phyloP scores from a whole-genome alignment of 768 basidiomycete species.

The Agaricus subrufescens region DNA sequence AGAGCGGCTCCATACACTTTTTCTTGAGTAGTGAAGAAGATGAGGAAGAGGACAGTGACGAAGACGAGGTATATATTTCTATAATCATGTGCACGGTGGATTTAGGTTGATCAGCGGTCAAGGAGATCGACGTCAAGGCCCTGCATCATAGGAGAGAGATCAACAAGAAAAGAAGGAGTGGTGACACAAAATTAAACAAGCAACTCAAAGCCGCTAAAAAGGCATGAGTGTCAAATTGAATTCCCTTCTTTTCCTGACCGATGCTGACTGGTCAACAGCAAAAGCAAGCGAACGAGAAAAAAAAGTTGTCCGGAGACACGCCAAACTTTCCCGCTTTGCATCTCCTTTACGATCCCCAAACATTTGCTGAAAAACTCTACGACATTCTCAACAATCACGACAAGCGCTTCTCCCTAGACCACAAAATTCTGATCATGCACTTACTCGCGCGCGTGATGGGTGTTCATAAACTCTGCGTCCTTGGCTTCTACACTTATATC shows the following conservation, averaged over 20 bases:
- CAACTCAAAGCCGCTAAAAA: constrained; percentile 72
- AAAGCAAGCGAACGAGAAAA: constrained; percentile 17
- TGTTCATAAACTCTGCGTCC: constrained; percentile 86
- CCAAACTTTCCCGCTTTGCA: constrained; percentile 91
- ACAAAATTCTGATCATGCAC: constrained; percentile 97
- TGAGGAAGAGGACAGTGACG: constrained; percentile 67
- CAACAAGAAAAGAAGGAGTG: constrained; percentile 88
- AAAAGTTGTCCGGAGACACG: constrained; percentile 10
- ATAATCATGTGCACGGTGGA: background rate
- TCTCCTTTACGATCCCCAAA: constrained; percentile 91
- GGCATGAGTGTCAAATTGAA: constrained; percentile 30
- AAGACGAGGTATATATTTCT: constrained; percentile 44
- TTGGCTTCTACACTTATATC: constrained; percentile 94
- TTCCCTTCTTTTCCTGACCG: background rate
- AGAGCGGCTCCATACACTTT: constrained; percentile 91
- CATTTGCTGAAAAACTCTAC: constrained; percentile 91
- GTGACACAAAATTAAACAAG: constrained; percentile 75
- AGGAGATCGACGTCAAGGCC: constrained; percentile 65
- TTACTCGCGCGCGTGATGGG: constrained; percentile 93
- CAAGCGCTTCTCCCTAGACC: constrained; percentile 93
- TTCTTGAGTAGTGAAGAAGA: constrained; percentile 90
- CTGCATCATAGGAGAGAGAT: constrained; percentile 86
- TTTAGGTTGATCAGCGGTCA: constrained; percentile 11
- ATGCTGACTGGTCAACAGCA: constrained; percentile 13
- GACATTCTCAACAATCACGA: constrained; percentile 80